Base-by-base conservation (phyloP, 805 yeast genomes). In the Ogataea siamensis region DNA sequence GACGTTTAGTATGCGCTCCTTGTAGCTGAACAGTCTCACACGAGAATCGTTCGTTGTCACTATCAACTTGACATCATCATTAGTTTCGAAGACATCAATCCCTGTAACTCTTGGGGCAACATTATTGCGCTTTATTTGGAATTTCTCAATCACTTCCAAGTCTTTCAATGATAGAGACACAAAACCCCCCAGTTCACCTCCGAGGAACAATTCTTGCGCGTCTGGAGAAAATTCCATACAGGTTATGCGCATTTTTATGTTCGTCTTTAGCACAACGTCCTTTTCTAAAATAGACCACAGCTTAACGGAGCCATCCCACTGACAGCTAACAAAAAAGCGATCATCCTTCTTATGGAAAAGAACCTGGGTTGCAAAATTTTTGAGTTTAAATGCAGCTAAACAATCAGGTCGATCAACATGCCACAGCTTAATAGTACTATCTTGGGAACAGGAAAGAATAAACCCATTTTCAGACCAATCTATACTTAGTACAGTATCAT, bases 401-500 rank as follows among this genome's bases (percentile, higher is more conserved):
- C 87, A 78, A 11, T 66, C 70, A 2, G 62, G 63, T 33, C 89
- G 70, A 26, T 84, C 86, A 9, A 83, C 73, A 58, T 89, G 94
- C 96, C 97, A 89, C 32, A 89, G 63, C 46, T 76, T 75, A 2
- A 80, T 95, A 0, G 94, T 82, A 46, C 76, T 73, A 61, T 89
- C 98, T 82, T 85, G 83, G 2, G 95, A 83, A 3, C 93, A 80
- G 0, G 93, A 71, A 1, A 87, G 57, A 20, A 91, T 57, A 50
- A 89, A 89, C 55, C 82, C 82, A 61, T 87, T 88, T 50, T 81
- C 82, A 35, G 94, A 83, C 97, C 97, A 89, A 51, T 85, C 86
- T 22, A 89, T 54, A 8, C 84, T 76, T n/a, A 87, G 58, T 11
- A 91, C 71, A 42, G 87, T 83, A 31, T 74, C 74, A 1, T 73